Percentiles rank a stretch among this genome's conserved stretches.
Conservation (phyloP, 768 basidiomycete genomes). For the Phlebiopsis flavidoalba region DNA sequence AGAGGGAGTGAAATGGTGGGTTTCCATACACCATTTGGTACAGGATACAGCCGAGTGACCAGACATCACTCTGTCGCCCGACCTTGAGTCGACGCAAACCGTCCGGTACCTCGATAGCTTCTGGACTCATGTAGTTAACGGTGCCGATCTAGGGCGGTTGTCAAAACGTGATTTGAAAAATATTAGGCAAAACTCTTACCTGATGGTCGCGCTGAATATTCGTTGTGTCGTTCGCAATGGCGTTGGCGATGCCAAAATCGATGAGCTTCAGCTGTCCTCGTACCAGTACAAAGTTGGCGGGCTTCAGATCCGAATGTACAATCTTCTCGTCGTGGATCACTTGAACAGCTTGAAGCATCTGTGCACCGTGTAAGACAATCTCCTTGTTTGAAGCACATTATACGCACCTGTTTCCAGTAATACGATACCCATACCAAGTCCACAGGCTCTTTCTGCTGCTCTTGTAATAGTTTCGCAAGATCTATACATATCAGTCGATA, state of each 20-base stretch:
- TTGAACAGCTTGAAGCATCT: slow-evolving; percentile 99
- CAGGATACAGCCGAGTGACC: slow-evolving; percentile 96
- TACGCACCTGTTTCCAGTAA: slow-evolving; percentile 91
- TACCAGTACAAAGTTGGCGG: slow-evolving; percentile 97
- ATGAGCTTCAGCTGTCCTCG: slow-evolving; percentile 94
- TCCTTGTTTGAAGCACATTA: neutral
- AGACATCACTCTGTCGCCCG: slow-evolving; percentile 93
- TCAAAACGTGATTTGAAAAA: neutral
- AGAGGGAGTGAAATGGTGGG: slow-evolving; percentile 85
- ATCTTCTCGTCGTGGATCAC: slow-evolving; percentile 98
- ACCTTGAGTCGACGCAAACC: slow-evolving; percentile 90
- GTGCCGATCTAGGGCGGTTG: slow-evolving; percentile 70
- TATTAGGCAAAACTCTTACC: slow-evolving; percentile 36
- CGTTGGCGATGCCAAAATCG: slow-evolving; percentile 99
- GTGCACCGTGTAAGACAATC: neutral
- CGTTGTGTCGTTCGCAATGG: slow-evolving; percentile 97
- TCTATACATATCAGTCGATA: slow-evolving; percentile 34
- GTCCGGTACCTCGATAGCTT: slow-evolving; percentile 86
- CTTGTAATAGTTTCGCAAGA: slow-evolving; percentile 75
- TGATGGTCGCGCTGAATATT: slow-evolving; percentile 97
- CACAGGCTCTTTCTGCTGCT: slow-evolving; percentile 77
- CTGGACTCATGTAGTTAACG: slow-evolving; percentile 98
- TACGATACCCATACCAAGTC: slow-evolving; percentile 94
- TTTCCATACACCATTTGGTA: slow-evolving; percentile 98
- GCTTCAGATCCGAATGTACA: slow-evolving; percentile 97